Percentiles rank a stretch among this genome's conserved stretches.
Conservation (phyloP, 805 yeast genomes). For the Candida patagonica region DNA sequence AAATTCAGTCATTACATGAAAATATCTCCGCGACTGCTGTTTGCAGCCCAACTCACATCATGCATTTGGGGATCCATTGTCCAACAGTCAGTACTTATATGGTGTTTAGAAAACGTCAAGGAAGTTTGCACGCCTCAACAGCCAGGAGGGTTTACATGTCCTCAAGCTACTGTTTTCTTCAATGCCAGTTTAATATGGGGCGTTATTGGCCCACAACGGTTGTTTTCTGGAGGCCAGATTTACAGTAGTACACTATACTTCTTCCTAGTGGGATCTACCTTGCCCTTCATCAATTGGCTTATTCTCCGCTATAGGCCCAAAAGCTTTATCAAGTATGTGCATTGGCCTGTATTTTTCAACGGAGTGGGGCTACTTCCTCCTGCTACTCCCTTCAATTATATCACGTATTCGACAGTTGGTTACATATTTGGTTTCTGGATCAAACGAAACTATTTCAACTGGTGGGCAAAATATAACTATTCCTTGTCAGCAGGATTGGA, state of each 20-base stretch:
- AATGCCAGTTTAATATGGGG: conserved; percentile 60
- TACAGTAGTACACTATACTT: conserved; percentile 50
- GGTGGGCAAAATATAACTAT: conserved; percentile 76
- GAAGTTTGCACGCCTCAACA: conserved; percentile 38
- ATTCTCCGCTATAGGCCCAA: conserved; percentile 32
- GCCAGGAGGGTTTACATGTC: conserved; percentile 39
- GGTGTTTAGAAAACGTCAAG: conserved; percentile 32
- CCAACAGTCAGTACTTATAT: conserved; percentile 35
- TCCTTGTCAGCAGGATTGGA: conserved; percentile 57
- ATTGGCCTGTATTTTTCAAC: conserved; percentile 60
- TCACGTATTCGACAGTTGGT: conserved; percentile 46
- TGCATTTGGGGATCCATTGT: conserved; percentile 38
- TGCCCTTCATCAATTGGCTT: conserved; percentile 35
- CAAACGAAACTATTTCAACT: conserved; percentile 44
- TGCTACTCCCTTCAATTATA: conserved; percentile 60
- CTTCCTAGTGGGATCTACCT: conserved; percentile 47
- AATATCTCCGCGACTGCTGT: conserved; percentile 52
- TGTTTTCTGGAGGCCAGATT: conserved; percentile 40
- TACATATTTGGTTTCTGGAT: conserved; percentile 48
- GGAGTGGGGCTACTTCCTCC: conserved; percentile 63
- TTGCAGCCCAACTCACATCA: conserved; percentile 40
- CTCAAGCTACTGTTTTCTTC: conserved; percentile 37
- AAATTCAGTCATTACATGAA: conserved; percentile 59
- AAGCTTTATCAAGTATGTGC: conserved; percentile 37
- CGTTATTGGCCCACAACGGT: conserved; percentile 51